Evolutionary conservation across 2,329 filamentous ascomycete species (phyloP), one percentile per base, ranked within the genome.

Genomic region (Tolypocladium nubicola): DNA sequence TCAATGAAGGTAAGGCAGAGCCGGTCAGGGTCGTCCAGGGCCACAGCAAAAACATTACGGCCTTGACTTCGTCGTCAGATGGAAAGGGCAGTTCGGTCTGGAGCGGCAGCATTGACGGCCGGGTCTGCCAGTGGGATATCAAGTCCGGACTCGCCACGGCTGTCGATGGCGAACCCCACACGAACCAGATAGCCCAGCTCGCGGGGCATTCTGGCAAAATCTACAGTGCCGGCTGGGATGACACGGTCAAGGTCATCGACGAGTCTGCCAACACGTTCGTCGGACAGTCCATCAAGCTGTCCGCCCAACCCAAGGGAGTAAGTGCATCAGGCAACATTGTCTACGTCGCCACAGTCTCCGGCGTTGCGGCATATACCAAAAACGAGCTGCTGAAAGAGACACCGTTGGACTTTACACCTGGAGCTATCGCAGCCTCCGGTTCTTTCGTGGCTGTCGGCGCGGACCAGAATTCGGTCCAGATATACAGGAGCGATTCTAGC

Each of bases 171-270:
- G 84, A 90, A 62, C 78, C 83, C 4, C 94, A 97, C 71, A 88
- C 88, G 9, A 95, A 93, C 70, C 92, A 95, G 70, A 84, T 97
- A 55, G 84, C 86, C 4, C 88, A 89, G 54, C 86, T 99, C 61
- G 77, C 86, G 3, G 75, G 83, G 1, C 76, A 76, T 9, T 68
- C 77, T 2, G 81, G 84, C 39, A 81, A 84, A 62, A 83, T 90
- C n/a, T 92, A 89, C 74, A 93, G 87, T 66, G 88, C 93, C 56
- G 92, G 87, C 61, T 99, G 93, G 94, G 94, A 99, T 68, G 94
- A 99, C 70, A 90, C 87, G 1, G 78, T 97, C 40, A 87, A 91
- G 61, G 87, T 83, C 49, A 80, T 95, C 40, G 91, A 96, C 62
- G 80, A 87, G 58, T 80, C 84, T 1, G 83, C 86, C 55, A 87